Conservation (phyloP, 2,329 filamentous ascomycete species). For the Zasmidium angulare region DNA sequence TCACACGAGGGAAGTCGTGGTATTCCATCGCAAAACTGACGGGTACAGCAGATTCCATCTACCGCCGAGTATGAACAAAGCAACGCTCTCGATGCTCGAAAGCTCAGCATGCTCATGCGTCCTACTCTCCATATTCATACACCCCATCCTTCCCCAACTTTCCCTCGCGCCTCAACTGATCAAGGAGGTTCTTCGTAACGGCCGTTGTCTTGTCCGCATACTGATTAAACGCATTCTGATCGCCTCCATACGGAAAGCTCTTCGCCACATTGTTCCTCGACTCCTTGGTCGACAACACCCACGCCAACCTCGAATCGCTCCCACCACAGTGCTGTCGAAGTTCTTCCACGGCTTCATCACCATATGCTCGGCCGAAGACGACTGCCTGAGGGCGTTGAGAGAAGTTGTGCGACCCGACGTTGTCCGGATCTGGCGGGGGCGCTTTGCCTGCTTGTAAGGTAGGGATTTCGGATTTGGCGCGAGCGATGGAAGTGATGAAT, state of each 20-base stretch:
- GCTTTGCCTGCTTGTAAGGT: conserved; percentile 6
- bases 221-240: conserved; percentile 1
- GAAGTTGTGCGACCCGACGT: conserved; percentile 14
- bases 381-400: conserved; percentile 5
- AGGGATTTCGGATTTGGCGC: conserved; percentile 14
- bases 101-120: neutral
- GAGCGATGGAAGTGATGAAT: conserved; percentile 13
- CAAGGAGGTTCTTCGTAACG: conserved; percentile 3
- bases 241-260: conserved; percentile 3
- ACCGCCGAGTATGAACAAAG: too few relatives aligned
- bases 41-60: too few relatives aligned
- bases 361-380: conserved; percentile 10
- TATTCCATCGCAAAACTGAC: too few relatives aligned
- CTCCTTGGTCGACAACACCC: conserved; percentile 3
- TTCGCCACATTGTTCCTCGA: neutral
- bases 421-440: conserved; percentile 10
- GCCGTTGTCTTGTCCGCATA: conserved; percentile 10
- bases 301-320: neutral
- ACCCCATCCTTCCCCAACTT: conserved; percentile 6
- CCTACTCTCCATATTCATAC: neutral
- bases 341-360: neutral
- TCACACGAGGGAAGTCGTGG: too few relatives aligned
- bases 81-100: neutral
- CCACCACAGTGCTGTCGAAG: conserved; percentile 11
- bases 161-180: conserved; percentile 4